phyloP scores from a whole-genome alignment of 331 rosid species.

The Acacia pycnantha region DNA sequence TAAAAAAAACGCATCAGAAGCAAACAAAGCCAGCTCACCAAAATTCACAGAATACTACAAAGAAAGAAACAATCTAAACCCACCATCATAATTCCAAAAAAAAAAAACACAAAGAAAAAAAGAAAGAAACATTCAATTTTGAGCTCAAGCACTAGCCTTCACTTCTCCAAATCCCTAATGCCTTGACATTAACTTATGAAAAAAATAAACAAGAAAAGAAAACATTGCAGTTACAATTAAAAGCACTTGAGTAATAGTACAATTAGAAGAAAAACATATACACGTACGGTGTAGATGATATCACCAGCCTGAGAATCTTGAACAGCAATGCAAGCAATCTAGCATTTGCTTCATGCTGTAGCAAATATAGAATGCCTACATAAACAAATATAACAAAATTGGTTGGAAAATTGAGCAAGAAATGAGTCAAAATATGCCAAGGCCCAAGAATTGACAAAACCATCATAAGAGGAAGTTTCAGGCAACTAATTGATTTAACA shows the following conservation, averaged over 20 bases:
- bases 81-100: neutral
- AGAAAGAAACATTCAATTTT: neutral
- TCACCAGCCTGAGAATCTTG: conserved; percentile 80
- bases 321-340: conserved; percentile 77
- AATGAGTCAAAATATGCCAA: neutral
- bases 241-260: neutral
- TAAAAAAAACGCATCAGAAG: conserved; percentile 6
- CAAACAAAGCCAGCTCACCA: neutral
- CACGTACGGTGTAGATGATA: conserved; percentile 86
- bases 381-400: conserved; percentile 17
- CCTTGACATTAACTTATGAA: neutral
- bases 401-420: neutral
- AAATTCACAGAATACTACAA: neutral
- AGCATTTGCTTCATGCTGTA: conserved; percentile 65
- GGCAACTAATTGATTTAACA: conserved; percentile 4
- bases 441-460: neutral
- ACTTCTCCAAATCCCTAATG: neutral
- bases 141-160: neutral
- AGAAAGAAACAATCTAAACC: neutral
- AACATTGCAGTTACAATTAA: conserved; percentile 1
- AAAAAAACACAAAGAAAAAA: neutral
- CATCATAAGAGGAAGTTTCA: neutral
- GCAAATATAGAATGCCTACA: conserved; percentile 76
- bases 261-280: conserved; percentile 12
- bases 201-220: neutral